Conservation (phyloP, 2,329 filamentous ascomycete species). For the Capronia epimyces region DNA sequence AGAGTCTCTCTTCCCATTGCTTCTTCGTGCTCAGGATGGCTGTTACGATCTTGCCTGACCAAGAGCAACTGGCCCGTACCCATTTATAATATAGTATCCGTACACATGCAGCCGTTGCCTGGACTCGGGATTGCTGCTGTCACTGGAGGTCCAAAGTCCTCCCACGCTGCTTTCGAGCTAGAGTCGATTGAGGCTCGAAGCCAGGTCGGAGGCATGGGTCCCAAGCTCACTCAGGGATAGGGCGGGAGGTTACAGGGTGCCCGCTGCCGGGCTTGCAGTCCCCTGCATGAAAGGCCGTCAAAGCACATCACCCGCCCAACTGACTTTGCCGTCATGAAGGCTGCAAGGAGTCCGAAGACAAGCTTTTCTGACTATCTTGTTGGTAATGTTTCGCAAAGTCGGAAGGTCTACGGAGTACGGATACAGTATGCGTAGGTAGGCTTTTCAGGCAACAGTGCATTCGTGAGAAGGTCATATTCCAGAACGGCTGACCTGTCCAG, state of each 20-base stretch:
- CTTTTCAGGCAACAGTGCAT: no score
- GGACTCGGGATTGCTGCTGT: no score
- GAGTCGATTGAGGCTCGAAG: slow-evolving; percentile 1
- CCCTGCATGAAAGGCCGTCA: slow-evolving; percentile 15
- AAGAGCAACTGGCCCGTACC: no score
- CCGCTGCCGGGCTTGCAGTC: slow-evolving; percentile 11
- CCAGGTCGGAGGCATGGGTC: slow-evolving; percentile 2
- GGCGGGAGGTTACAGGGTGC: neutral
- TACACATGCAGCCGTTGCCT: no score
- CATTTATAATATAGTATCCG: no score
- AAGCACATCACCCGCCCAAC: neutral
- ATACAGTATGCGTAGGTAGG: no score
- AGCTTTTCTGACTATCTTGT: neutral
- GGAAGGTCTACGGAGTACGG: no score
- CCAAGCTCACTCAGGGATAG: slow-evolving; percentile 11
- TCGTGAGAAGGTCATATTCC: no score
- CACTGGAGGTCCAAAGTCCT: no score
- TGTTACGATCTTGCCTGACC: neutral
- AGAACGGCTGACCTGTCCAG: no score
- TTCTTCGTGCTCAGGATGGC: neutral
- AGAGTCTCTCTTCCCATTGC: neutral
- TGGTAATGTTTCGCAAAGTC: no score
- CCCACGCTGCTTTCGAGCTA: no score
- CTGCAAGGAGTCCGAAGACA: neutral
- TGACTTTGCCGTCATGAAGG: neutral